A percentile compares a stretch with the other conserved stretches of the same genome.
These are phyloP conservation scores for Monilinia fructicola DNA, from an alignment of 2,329 filamentous ascomycete species.

Conservation along the genomic window DNA sequence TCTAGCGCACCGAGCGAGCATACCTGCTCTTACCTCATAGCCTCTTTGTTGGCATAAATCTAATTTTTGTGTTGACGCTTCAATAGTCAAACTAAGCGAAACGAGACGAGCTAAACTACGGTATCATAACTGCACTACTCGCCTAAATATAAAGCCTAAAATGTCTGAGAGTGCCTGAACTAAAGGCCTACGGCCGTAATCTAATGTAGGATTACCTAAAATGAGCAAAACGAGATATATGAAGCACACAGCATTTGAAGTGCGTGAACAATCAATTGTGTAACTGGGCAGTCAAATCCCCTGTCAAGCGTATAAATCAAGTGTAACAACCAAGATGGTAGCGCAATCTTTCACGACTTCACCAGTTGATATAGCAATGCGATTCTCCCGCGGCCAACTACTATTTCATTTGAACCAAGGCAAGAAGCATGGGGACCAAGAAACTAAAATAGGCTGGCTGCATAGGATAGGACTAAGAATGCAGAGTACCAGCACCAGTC, in stretches of 20 bases:
- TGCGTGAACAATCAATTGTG: neutral
- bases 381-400: too few relatives aligned
- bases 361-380: neutral
- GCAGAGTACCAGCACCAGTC: neutral
- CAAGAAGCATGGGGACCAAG: too few relatives aligned
- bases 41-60: constrained; percentile 1
- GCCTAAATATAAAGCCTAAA: neutral
- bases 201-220: neutral
- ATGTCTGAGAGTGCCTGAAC: neutral
- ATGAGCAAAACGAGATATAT: neutral
- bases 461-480: neutral
- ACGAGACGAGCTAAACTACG: neutral
- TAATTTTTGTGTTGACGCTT: neutral
- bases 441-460: neutral
- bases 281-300: neutral
- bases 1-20: neutral
- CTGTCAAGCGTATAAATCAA: neutral
- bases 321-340: neutral
- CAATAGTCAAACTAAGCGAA: neutral
- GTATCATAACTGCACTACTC: neutral
- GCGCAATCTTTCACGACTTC: neutral
- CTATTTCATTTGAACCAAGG: too few relatives aligned
- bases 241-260: neutral
- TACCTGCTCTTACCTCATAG: neutral
- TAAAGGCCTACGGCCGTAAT: neutral